A percentile compares a stretch with the other conserved stretches of the same genome.
phyloP scores from a whole-genome alignment of 768 basidiomycete genomes.

The Pluteus cervinus region DNA sequence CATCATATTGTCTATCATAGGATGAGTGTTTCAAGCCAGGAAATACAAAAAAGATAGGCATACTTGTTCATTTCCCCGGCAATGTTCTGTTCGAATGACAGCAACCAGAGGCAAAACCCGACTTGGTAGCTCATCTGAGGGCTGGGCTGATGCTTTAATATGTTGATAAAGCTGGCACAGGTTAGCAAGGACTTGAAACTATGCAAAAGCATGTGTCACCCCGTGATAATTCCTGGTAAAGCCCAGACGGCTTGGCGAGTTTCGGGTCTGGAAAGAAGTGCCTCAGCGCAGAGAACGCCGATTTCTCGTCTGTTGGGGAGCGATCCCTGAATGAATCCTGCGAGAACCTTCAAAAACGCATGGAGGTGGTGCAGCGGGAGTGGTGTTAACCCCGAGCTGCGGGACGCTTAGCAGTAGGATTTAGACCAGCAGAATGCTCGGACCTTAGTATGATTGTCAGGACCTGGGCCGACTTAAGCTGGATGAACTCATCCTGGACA shows the following conservation, averaged over 20 bases:
- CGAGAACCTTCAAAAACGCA: constrained; percentile 55
- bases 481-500: constrained; percentile 91
- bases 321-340: constrained; percentile 53
- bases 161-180: constrained; percentile 64
- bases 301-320: constrained; percentile 76
- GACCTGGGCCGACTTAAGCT: constrained; percentile 84
- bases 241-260: constrained; percentile 79
- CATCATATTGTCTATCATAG: constrained; percentile 83
- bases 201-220: constrained; percentile 33
- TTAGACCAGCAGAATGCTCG: constrained; percentile 8
- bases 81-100: constrained; percentile 85
- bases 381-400: constrained; percentile 47
- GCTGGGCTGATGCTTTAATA: constrained; percentile 71
- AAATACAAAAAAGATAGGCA: constrained; percentile 13
- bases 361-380: constrained; percentile 47
- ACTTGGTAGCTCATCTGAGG: constrained; percentile 97
- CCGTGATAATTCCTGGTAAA: constrained; percentile 58
- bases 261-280: constrained; percentile 74
- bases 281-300: constrained; percentile 87
- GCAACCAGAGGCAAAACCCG: constrained; percentile 87
- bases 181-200: not conserved
- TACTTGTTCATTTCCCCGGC: constrained; percentile 87
- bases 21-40: not conserved
- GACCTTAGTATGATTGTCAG: constrained; percentile 81
- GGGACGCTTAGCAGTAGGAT: constrained; percentile 9